Base-by-base conservation (phyloP, 345 rosid genomes). In the Isatis tinctoria region DNA sequence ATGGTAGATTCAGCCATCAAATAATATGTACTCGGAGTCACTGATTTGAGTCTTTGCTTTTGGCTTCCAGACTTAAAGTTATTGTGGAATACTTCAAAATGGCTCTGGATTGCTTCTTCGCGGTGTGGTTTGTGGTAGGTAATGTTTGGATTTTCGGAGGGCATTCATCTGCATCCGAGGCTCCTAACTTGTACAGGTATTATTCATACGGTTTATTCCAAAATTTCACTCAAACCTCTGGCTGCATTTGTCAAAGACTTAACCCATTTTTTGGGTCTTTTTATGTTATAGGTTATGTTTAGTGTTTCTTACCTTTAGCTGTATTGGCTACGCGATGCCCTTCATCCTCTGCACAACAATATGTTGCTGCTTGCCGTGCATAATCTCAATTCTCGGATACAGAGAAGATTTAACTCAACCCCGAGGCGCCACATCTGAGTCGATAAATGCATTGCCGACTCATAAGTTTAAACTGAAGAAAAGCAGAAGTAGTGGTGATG, bases 71-170 rank as follows among this genome's bases (percentile, higher is more conserved):
- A 67, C 70, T 92, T 71, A 95, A 95, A 82, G 93, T 81, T 8
- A 72, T 95, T 17, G 80, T 92, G 80, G 99, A 95, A 45, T 90
- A 95, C 83, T 92, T 88, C 80, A 95, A 95, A 79, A 92, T 95
- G 98, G 94, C 82, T 48, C 77, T 95, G 84, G 99, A 95, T 83
- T 95, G 99, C 83, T 95, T 95, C 82, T 95, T 95, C 80, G 99
- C 98, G 9, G 88, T 92, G 70, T 95, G 98, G 99, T 95, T 95
- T 81, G 97, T 95, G 78, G 97, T 95, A 68, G 99, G 99, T 78
- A 95, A 95, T 61, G 97, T 95, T 13, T 95, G 98, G 99, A 87
- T 90, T 70, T 95, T 95, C 73, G 99, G 99, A 52, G 97, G 99
- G 27, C 99, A 87, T 76, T 78, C 98, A 66, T 92, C 99, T 74